phyloP scores from a whole-genome alignment of 2,329 filamentous ascomycete species.

The Pestalotiopsis sp. region DNA sequence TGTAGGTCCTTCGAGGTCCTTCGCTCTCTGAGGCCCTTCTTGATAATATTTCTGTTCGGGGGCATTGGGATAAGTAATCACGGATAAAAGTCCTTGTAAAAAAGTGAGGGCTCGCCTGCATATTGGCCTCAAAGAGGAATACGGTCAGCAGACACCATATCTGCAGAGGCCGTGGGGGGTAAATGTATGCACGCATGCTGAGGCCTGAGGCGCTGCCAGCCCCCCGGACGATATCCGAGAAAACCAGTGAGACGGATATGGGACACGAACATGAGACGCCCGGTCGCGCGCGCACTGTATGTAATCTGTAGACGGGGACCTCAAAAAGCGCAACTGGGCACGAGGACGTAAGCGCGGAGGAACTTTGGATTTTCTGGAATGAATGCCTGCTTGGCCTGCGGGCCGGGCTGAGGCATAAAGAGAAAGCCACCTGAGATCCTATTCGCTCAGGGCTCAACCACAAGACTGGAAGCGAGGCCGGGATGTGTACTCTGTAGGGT shows the following conservation, averaged over 20 bases:
- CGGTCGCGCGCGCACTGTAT: background rate
- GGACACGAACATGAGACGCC: background rate
- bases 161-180: background rate
- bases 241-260: background rate
- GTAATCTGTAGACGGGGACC: background rate
- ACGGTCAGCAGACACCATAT: background rate
- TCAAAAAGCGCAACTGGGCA: background rate
- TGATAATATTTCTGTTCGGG: background rate
- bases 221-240: background rate
- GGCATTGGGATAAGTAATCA: background rate
- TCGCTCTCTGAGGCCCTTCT: background rate
- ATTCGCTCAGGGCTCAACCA: background rate
- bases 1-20: background rate
- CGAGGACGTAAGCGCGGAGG: slow-evolving; percentile 19
- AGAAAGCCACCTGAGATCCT: background rate
- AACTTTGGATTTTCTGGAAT: slow-evolving; percentile 6
- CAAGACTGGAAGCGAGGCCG: background rate
- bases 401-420: background rate
- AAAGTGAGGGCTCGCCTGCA: background rate
- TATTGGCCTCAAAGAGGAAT: background rate
- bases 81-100: background rate
- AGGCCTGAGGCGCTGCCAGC: background rate
- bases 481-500: background rate
- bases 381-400: background rate
- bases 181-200: background rate